phyloP scores from a whole-genome alignment of 2,329 filamentous ascomycete species.

The Escovopsis sp. region DNA sequence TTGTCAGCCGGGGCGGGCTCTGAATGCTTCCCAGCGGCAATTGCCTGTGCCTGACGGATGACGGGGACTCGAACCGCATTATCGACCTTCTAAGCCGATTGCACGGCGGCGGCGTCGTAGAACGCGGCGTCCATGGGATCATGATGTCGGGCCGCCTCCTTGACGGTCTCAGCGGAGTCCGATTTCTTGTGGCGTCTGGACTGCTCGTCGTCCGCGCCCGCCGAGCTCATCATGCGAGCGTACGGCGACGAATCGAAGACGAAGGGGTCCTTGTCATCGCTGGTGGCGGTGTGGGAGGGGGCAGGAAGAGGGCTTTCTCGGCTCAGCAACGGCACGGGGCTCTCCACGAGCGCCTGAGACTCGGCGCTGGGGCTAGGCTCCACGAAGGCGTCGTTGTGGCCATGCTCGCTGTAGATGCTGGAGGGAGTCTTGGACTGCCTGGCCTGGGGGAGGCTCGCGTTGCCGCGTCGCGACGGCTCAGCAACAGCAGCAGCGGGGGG shows the following conservation, averaged over 20 bases:
- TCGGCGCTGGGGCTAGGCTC: neutral
- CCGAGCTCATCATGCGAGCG: conserved; percentile 23
- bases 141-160: neutral
- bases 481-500: no score
- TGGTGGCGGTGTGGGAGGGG: conserved; percentile 18
- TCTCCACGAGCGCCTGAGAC: neutral
- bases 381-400: neutral
- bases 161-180: neutral
- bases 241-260: conserved; percentile 29
- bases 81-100: conserved; percentile 26
- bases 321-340: neutral
- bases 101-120: conserved; percentile 22
- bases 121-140: conserved; percentile 13
- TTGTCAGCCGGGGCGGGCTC: neutral
- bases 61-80: conserved; percentile 24
- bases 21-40: neutral
- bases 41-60: conserved; percentile 6
- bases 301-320: conserved; percentile 12
- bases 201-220: conserved; percentile 20
- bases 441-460: no score
- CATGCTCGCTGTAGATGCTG: neutral
- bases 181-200: conserved; percentile 5
- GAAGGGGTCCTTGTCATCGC: conserved; percentile 28
- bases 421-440: neutral
- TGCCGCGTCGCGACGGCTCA: no score